Evolutionary conservation across 2,329 filamentous ascomycete species (phyloP).

Genomic region (Aspergillus floridensis): DNA sequence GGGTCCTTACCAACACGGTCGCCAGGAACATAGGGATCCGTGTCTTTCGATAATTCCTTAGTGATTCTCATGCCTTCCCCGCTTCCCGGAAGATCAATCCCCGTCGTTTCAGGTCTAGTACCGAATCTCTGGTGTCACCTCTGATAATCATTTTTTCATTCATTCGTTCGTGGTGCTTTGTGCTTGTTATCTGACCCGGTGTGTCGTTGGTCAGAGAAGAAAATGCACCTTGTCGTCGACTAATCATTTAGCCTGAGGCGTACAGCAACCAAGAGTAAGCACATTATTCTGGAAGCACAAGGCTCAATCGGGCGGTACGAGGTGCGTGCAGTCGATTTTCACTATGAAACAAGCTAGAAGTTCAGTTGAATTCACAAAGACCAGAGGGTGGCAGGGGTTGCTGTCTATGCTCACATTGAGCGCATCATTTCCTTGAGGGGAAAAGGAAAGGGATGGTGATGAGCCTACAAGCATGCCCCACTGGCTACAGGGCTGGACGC

Average conservation of each 20-base stretch:
- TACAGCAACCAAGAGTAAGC: not conserved
- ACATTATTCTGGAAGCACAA: not conserved
- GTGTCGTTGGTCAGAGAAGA: not conserved
- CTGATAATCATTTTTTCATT: not conserved
- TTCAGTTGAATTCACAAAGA: not conserved
- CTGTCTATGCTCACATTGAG: not conserved
- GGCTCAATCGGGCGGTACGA: slow-evolving; percentile 1
- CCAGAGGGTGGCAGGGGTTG: not conserved
- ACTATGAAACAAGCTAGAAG: slow-evolving; percentile 12
- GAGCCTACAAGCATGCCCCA: not conserved
- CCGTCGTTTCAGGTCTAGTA: not conserved
- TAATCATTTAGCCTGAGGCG: not conserved
- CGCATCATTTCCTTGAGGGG: not conserved
- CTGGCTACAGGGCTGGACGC: slow-evolving; percentile 3
- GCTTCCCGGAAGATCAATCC: not conserved
- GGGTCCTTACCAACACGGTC: not conserved
- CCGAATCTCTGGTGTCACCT: not conserved
- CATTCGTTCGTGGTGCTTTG: not conserved
- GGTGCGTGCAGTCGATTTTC: slow-evolving; percentile 5
- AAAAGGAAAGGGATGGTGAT: not conserved
- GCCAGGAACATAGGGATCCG: not conserved
- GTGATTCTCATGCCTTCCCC: no score
- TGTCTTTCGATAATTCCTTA: not conserved
- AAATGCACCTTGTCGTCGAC: not conserved
- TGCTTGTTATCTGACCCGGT: not conserved